phyloP scores from a whole-genome alignment of 306 rosid genomes.

The Mucuna pruriens region DNA sequence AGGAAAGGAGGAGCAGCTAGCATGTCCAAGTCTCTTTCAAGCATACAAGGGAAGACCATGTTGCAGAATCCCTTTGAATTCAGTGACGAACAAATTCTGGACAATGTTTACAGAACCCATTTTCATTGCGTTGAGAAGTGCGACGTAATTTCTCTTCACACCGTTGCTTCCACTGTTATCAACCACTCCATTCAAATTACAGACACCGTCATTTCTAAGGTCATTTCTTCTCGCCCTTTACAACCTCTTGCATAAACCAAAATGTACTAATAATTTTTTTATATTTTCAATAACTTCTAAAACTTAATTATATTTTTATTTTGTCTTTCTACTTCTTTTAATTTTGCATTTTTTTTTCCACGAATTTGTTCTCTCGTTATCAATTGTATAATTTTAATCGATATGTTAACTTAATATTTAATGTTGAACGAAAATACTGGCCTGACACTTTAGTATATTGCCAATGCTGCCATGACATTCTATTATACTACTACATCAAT shows the following conservation, averaged over 20 bases:
- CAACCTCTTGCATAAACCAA: neutral
- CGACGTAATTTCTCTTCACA: constrained; percentile 33
- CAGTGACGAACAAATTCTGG: constrained; percentile 29
- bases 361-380: no score
- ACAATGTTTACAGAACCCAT: constrained; percentile 38
- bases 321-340: no score
- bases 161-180: constrained; percentile 39
- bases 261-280: neutral
- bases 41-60: constrained; percentile 11
- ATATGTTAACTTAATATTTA: no score
- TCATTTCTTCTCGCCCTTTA: neutral
- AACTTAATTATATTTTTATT: no score
- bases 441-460: no score
- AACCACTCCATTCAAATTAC: constrained; percentile 16
- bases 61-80: constrained; percentile 31
- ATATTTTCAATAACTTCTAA: neutral
- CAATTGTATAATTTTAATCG: no score
- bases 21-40: constrained; percentile 22
- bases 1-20: neutral
- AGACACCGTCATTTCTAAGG: constrained; percentile 4
- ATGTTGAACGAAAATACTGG: no score
- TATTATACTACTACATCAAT: no score
- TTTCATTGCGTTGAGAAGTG: constrained; percentile 37
- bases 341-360: no score
- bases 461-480: no score